Base-by-base conservation (phyloP, 352 stramenopile species). In the Halophytophthora batemanensis region DNA sequence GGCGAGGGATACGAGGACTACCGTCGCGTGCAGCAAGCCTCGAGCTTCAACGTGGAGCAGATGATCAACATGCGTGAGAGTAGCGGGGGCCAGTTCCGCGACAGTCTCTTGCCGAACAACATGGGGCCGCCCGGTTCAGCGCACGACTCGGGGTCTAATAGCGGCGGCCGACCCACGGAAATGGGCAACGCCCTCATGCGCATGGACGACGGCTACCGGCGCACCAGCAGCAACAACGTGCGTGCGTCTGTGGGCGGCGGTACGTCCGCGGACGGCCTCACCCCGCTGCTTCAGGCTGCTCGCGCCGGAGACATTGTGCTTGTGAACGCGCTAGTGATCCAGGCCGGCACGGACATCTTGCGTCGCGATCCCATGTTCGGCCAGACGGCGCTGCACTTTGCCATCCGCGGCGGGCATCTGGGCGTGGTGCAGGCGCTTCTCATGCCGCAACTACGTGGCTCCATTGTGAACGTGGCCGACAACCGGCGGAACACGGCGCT, bases 391-490 rank as follows among this genome's bases (percentile, higher is more conserved):
- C 61, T 88, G 51, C 77, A 88, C 53, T 87, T 88, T 42, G 77
- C 75, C 29, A 81, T 88, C 44, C 74, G 77, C 36, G 72, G 76
- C 11, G 77, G 77, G 2, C 75, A 88, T 49, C 43, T 86, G 36
- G 77, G 74, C 25, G 67, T 88, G 10, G 71, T 88, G 21, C 77
- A 88, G 50, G 77, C 76, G 35, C 59, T 88, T 28, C 56, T 86
- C 14, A 87, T 86, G 68, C 77, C 77, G 7, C 70, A 86, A 45
- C 48, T 88, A 23, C 65, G 68, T 10, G 66, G 65, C 11, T 88
- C 77, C 7, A 86, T 88, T 39, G 75, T 88, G 17, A 88, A 88
- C 45, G 61, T 88, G 22, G 70, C 77, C 8, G 77, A 88, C 57
- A 86, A 78, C 47, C 59, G 76, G 13, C 72, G 71, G 39, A 86